A percentile compares a stretch with the other conserved stretches of the same genome.
Conservation (phyloP, 2,329 filamentous ascomycete genomes). For the Pseudogymnoascus sp. region DNA sequence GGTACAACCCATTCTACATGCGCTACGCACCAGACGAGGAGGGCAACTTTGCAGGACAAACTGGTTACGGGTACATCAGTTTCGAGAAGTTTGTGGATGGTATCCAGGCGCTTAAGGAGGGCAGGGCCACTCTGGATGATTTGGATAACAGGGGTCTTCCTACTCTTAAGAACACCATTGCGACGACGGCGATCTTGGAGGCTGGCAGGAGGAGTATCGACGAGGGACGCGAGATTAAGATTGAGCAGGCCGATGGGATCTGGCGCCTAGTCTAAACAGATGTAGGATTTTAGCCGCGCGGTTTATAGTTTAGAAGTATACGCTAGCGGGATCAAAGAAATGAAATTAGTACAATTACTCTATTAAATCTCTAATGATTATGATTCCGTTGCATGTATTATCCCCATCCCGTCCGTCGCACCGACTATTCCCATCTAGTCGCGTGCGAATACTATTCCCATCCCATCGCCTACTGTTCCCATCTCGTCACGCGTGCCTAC, state of each 20-base stretch:
- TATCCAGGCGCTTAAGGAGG: slow-evolving; percentile 70
- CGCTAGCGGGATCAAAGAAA: too few relatives aligned
- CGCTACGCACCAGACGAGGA: slow-evolving; percentile 90
- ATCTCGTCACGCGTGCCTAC: too few relatives aligned
- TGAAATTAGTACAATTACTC: too few relatives aligned
- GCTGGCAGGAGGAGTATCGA: slow-evolving; percentile 80
- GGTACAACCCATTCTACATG: slow-evolving; percentile 96
- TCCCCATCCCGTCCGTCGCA: too few relatives aligned
- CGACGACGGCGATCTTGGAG: slow-evolving; percentile 85
- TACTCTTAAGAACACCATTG: slow-evolving; percentile 82
- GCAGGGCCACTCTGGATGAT: slow-evolving; percentile 63
- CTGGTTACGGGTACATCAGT: slow-evolving; percentile 86
- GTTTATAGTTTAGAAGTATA: too few relatives aligned
- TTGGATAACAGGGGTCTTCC: slow-evolving; percentile 76
- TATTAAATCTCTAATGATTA: too few relatives aligned
- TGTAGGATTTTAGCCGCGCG: not conserved
- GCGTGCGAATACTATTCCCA: too few relatives aligned
- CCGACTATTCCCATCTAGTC: too few relatives aligned
- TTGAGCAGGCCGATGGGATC: slow-evolving; percentile 56
- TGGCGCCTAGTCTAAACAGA: slow-evolving; percentile 56
- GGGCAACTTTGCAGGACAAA: slow-evolving; percentile 87
- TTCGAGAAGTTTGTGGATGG: slow-evolving; percentile 96
- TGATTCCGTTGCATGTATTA: too few relatives aligned
- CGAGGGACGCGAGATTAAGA: slow-evolving; percentile 71
- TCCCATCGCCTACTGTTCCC: too few relatives aligned